Evolutionary conservation across 805 yeast genomes (phyloP).

Genomic region (Alloascoidea africana): DNA sequence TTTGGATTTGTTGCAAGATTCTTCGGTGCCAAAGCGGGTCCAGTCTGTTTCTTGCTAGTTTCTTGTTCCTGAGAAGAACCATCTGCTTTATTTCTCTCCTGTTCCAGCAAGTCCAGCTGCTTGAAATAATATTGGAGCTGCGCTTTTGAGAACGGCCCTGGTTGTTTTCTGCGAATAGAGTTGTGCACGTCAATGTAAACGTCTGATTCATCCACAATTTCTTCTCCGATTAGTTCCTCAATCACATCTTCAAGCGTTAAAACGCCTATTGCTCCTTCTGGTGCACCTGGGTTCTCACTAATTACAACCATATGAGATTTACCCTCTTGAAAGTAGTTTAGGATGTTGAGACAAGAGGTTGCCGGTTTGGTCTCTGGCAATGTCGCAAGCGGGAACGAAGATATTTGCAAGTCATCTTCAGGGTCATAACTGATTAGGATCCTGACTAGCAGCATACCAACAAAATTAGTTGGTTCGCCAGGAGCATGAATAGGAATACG

Average conservation of each 20-base stretch:
- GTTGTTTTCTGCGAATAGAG: conserved; percentile 44
- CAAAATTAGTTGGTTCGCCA: conserved; percentile 74
- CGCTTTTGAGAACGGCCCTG: conserved; percentile 27
- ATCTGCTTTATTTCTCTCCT: too few species aligned
- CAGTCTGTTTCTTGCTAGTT: too few species aligned
- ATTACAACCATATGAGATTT: conserved; percentile 95
- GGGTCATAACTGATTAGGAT: conserved; percentile 93
- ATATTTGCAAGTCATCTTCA: conserved; percentile 84
- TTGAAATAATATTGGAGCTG: too few species aligned
- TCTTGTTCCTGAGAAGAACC: too few species aligned
- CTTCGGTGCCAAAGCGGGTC: conserved; percentile 31
- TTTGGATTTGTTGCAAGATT: conserved; percentile 59
- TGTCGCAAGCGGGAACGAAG: conserved; percentile 89
- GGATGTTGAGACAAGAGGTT: conserved; percentile 84
- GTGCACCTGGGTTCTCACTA: conserved; percentile 69
- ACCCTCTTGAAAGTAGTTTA: conserved; percentile 95
- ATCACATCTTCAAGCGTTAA: conserved; percentile 94
- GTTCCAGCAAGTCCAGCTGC: too few species aligned
- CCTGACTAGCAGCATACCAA: conserved; percentile 89
- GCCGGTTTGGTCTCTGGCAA: conserved; percentile 87
- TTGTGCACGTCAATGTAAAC: conserved; percentile 85
- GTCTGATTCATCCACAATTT: conserved; percentile 91
- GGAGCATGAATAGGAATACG: conserved; percentile 91
- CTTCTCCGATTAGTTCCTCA: conserved; percentile 95
- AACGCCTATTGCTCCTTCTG: conserved; percentile 85